phyloP scores from a whole-genome alignment of 2,329 filamentous ascomycete genomes.

The Sphaerulina vaccinii region DNA sequence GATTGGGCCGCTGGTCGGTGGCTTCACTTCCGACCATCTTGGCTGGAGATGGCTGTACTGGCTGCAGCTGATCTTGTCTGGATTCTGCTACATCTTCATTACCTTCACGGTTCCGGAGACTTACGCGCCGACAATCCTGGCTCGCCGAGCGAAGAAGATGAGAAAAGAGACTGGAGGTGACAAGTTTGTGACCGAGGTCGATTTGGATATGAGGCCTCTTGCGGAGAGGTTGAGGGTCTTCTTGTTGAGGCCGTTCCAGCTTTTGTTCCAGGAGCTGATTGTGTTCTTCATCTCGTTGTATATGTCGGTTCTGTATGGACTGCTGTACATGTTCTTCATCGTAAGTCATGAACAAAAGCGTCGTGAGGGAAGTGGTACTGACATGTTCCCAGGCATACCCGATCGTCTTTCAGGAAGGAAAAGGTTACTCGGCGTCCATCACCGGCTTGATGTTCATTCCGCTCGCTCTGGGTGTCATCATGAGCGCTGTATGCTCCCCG shows the following conservation, averaged over 20 bases:
- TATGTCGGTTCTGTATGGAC: slow-evolving; percentile 43
- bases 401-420: slow-evolving; percentile 72
- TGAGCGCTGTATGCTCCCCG: slow-evolving; percentile 46
- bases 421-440: slow-evolving; percentile 75
- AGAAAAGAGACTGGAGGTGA: slow-evolving; percentile 66
- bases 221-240: slow-evolving; percentile 69
- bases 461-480: slow-evolving; percentile 30
- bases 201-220: slow-evolving; percentile 71
- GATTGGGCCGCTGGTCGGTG: slow-evolving; percentile 61
- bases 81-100: slow-evolving; percentile 69
- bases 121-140: slow-evolving; percentile 76
- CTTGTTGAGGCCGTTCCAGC: slow-evolving; percentile 77
- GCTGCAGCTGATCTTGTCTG: slow-evolving; percentile 76
- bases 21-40: slow-evolving; percentile 65
- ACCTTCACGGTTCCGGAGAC: slow-evolving; percentile 90
- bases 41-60: slow-evolving; percentile 63
- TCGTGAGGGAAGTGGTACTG: neutral
- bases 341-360: slow-evolving; percentile 40
- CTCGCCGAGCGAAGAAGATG: slow-evolving; percentile 66
- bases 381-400: slow-evolving; percentile 37
- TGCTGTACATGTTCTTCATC: slow-evolving; percentile 63
- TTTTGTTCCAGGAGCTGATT: slow-evolving; percentile 80
- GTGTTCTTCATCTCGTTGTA: slow-evolving; percentile 81
- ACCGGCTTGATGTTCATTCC: slow-evolving; percentile 65
- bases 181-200: slow-evolving; percentile 74